These are phyloP conservation scores for Heliosperma pusillum DNA, from an alignment of 148 eudicot genomes.

Conservation along the genomic window DNA sequence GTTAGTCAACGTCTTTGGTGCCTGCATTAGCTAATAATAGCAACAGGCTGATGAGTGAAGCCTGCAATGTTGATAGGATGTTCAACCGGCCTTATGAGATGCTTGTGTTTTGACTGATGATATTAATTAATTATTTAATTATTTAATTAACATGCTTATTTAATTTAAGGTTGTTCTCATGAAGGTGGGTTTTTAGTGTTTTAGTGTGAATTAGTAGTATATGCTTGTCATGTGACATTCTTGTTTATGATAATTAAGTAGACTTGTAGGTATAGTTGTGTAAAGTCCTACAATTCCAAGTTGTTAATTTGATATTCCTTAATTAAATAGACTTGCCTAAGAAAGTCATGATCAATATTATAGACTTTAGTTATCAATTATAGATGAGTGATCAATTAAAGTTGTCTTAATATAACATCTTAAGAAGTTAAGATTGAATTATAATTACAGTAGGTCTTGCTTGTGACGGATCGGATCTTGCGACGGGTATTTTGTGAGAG, in stretches of 20 bases:
- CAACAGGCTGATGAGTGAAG: not conserved
- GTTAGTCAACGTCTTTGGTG: constrained; percentile 7
- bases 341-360: too few species aligned
- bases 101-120: not conserved
- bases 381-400: too few species aligned
- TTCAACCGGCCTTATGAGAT: not conserved
- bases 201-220: constrained; percentile 2
- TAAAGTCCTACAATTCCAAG: not conserved
- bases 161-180: not conserved
- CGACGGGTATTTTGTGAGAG: too few species aligned
- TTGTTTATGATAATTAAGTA: not conserved
- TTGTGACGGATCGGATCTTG: too few species aligned
- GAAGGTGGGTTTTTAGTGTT: not conserved
- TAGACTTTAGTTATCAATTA: too few species aligned
- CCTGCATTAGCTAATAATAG: not conserved
- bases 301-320: too few species aligned
- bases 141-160: not conserved
- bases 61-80: not conserved
- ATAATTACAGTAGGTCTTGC: too few species aligned
- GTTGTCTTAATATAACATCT: too few species aligned
- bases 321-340: too few species aligned
- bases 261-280: too few species aligned
- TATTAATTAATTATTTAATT: too few species aligned
- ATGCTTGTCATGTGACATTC: constrained; percentile 13
- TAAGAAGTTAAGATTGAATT: too few species aligned